Percentiles rank a stretch among this genome's conserved stretches.
Conservation (phyloP, 345 rosid species). For the Acer saccharum region DNA sequence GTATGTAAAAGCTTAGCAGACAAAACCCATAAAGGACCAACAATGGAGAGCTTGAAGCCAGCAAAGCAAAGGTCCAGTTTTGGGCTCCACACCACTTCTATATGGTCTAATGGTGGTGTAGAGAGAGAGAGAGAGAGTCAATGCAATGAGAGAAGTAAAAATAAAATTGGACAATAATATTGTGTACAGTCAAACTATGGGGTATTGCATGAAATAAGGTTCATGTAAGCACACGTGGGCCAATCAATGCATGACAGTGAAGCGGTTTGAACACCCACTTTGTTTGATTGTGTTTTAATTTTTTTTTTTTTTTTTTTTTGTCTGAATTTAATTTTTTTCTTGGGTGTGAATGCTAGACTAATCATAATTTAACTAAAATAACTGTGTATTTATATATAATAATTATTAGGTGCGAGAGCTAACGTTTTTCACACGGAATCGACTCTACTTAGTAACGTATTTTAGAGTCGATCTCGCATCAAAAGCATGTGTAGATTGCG, state of each 20-base stretch:
- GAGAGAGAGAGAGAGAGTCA: constrained; percentile 27
- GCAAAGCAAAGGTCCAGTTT: constrained; percentile 73
- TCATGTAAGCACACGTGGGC: constrained; percentile 38
- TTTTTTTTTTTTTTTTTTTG: too few species aligned
- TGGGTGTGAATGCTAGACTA: too few species aligned
- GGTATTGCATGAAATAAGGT: constrained; percentile 29
- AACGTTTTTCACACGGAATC: too few species aligned
- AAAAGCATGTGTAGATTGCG: too few species aligned
- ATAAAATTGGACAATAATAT: constrained; percentile 1
- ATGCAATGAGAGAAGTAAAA: constrained; percentile 10
- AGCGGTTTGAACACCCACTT: neutral
- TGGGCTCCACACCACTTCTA: constrained; percentile 67
- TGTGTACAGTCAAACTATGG: neutral
- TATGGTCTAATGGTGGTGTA: neutral
- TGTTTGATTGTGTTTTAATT: neutral
- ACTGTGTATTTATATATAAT: too few species aligned
- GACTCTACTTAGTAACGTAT: too few species aligned
- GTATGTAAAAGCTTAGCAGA: constrained; percentile 37
- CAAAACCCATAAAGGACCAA: constrained; percentile 74
- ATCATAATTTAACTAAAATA: too few species aligned
- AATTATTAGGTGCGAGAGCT: too few species aligned
- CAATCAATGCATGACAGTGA: constrained; percentile 1
- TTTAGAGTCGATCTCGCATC: too few species aligned
- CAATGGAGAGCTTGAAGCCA: constrained; percentile 71
- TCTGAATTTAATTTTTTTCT: too few species aligned